Evolutionary conservation across 2,329 filamentous ascomycete genomes (phyloP), one percentile per base, ranked within the genome.

Genomic region (Alternaria arbusti): DNA sequence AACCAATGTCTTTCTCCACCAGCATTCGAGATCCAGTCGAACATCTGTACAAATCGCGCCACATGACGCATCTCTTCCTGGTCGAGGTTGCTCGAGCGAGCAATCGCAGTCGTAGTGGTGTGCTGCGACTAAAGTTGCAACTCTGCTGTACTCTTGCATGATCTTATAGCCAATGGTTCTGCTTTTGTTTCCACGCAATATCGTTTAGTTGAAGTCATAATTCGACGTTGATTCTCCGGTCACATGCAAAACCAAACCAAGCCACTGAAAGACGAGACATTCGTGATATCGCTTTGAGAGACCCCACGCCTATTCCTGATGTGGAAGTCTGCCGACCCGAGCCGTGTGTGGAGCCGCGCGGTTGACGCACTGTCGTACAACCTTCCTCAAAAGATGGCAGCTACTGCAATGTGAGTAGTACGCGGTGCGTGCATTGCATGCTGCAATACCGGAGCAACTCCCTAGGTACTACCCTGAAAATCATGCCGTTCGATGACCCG

Each of bases 331-430:
- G 40, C 63, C 55, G 63, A 65, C 50, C 59, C 55, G 59, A 65
- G 63, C 63, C 63, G 63, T 57, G 54, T 61, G 26, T 54, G 50
- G 58, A 65, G 54, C 59, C 63, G 63, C 63, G 64, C 64, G 64
- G 61, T 45, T 66, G 61, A 50, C 54, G 62, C 36, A 28, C 28
- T 59, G 40, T 59, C 45, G 44, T 25, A 49, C 30, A 54, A 54
- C 28, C 26, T 63, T 63, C 59, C 54, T 17, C 25, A 54, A 59
- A 44, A 23, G 32, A 30, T 22, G 26, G 15, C 32, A 20, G 44
- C 47, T 51, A 57, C 46, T 61, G 54, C 36, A 50, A 28, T 44
- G 26, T 36, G 30, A 30, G 40, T 36, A 54, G 28, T 43, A 49
- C 57, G 61, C 23, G 36, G 45, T 30, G 20, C 51, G 22, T 61